phyloP scores from a whole-genome alignment of 305 asterid species.

The Fraxinus platypoda region DNA sequence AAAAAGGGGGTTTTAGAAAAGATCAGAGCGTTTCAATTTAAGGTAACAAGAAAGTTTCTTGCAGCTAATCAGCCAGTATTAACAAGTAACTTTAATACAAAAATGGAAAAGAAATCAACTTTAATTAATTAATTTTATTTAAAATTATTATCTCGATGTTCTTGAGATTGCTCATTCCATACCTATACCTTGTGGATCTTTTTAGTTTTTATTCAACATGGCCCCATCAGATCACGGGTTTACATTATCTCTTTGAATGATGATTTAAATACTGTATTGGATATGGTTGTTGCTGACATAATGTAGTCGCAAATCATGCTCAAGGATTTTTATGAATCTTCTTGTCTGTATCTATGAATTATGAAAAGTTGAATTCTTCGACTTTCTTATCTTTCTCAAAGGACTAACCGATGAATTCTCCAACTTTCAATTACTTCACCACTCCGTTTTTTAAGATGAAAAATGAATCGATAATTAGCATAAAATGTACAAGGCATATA shows the following conservation, averaged over 20 bases:
- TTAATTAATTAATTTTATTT: slow-evolving; percentile 12
- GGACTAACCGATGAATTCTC: background rate
- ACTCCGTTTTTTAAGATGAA: background rate
- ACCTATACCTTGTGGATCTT: background rate
- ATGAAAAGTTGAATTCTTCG: background rate
- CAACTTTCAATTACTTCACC: background rate
- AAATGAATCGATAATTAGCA: background rate
- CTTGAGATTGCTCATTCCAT: background rate
- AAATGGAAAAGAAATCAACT: slow-evolving; percentile 28
- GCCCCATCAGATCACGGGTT: slow-evolving; percentile 9
- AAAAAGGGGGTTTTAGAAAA: background rate
- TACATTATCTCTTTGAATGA: background rate
- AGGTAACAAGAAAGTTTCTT: slow-evolving; percentile 16
- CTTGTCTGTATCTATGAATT: background rate
- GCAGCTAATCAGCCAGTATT: slow-evolving; percentile 28
- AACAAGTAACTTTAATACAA: slow-evolving; percentile 12
- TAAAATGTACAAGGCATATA: background rate
- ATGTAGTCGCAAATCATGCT: background rate
- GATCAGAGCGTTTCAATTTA: background rate
- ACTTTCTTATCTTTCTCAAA: background rate
- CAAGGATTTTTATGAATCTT: background rate
- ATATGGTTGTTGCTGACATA: slow-evolving; percentile 13
- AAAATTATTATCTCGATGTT: background rate
- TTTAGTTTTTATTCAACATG: background rate
- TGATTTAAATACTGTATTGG: slow-evolving; percentile 6